Base-by-base conservation (phyloP, 2,329 filamentous ascomycete species). In the Aspergillus ibericus region DNA sequence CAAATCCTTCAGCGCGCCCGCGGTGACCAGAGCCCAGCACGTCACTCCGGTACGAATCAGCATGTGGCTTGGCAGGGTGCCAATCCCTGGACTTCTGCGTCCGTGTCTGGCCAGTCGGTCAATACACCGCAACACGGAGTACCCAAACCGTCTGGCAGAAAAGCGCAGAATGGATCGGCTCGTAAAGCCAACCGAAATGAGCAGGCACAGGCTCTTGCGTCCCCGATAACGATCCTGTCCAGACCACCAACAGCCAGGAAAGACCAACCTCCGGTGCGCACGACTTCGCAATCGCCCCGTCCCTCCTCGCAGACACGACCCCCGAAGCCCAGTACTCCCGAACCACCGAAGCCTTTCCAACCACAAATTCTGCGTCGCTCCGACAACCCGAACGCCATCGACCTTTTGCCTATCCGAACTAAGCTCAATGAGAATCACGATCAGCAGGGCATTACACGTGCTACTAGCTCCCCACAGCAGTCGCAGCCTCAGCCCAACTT, bases 321-420 rank as follows among this genome's bases (percentile, higher is more conserved):
- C 29, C 46, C 57, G 49, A 70, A 68, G 36, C 55, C 59, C 1
- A 72, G 70, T 54, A 63, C 71, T n/a, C 68, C 70, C 12, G 70
- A 75, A 49, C 65, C 71, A 10, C 60, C 72, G 12, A 83, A 80
- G 62, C 72, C 77, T 12, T 84, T 83, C 62, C 81, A 83, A 58
- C 82, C 82, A 8, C 80, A 83, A 55, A 83, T 84, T 25, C 67
- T 84, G 16, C 82, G 81, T 60, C 80, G 82, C 3, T 80, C 81
- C 25, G 76, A 80, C 51, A 79, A 72, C 29, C 62, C 72, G 22
- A 70, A 75, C 22, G 65, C 53, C n/a, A 40, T 55, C 5, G 36
- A 61, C 18, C 59, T 69, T 58, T 61, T 74, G 53, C 65, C 72
- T 29, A 58, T 62, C 29, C 67, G 66, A 60, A 65, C 70, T 38